Evolutionary conservation across 192 early-diverging fungal genomes (phyloP).

Genomic region (Coemansia sp.): DNA sequence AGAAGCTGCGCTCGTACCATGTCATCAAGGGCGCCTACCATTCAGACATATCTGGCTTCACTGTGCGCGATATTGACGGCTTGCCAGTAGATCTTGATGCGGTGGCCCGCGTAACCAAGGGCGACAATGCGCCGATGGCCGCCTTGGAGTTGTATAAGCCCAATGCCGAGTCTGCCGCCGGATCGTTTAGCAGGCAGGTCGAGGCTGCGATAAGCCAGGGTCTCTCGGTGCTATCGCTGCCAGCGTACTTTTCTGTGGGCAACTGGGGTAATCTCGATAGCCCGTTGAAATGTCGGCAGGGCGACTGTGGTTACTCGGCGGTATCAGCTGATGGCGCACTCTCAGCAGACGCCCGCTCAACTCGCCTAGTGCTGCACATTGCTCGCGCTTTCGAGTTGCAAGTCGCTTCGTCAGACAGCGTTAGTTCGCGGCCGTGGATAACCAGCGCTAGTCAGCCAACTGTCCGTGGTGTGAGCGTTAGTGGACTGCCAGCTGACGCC

Average conservation of each 20-base stretch:
- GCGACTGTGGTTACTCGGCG: constrained; percentile 9
- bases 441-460: constrained; percentile 26
- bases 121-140: constrained; percentile 48
- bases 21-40: constrained; percentile 37
- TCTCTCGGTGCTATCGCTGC: constrained; percentile 44
- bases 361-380: constrained; percentile 31
- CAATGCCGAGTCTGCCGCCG: background rate
- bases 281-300: background rate
- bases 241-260: constrained; percentile 29
- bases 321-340: constrained; percentile 32
- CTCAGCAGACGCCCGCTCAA: constrained; percentile 32
- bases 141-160: constrained; percentile 36
- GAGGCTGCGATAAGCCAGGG: constrained; percentile 54
- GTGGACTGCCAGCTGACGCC: constrained; percentile 13
- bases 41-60: constrained; percentile 41
- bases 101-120: constrained; percentile 27
- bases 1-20: constrained; percentile 33
- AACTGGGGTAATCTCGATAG: constrained; percentile 38
- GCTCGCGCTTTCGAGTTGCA: constrained; percentile 44
- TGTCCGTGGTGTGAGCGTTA: constrained; percentile 35
- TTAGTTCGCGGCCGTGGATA: constrained; percentile 50
- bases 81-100: constrained; percentile 25
- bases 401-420: constrained; percentile 34
- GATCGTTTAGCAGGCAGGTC: constrained; percentile 35
- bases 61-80: constrained; percentile 28